Conservation (phyloP, 352 stramenopile genomes). For the Hyaloperonospora brassicae region DNA sequence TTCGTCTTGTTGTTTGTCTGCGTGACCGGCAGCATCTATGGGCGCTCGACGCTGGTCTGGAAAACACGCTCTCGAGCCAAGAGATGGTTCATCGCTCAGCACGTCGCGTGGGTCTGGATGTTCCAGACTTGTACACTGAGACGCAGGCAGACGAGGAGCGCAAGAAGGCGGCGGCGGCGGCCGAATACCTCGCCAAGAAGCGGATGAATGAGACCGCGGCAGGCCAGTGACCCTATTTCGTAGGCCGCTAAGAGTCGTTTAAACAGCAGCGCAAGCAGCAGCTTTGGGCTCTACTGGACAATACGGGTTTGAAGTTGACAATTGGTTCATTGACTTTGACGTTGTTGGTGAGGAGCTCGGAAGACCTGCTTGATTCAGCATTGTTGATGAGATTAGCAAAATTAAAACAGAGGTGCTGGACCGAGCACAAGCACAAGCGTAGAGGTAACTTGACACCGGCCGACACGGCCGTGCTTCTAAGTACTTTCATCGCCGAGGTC, state of each 20-base stretch:
- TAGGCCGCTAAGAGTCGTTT: background rate
- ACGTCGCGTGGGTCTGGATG: constrained; percentile 60
- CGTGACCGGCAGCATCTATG: constrained; percentile 43
- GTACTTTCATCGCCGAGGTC: constrained; percentile 39
- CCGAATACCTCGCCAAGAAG: constrained; percentile 56
- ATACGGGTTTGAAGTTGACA: no score
- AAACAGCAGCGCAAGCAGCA: background rate
- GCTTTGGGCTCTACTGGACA: no score
- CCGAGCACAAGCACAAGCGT: constrained; percentile 22
- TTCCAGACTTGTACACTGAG: constrained; percentile 70
- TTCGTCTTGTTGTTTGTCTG: background rate
- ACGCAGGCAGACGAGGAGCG: constrained; percentile 33
- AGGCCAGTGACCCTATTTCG: constrained; percentile 8
- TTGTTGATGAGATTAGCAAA: constrained; percentile 30
- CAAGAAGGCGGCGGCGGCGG: constrained; percentile 31
- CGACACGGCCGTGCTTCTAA: constrained; percentile 25
- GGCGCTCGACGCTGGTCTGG: constrained; percentile 59
- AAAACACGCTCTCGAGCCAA: constrained; percentile 55
- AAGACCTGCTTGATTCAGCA: no score
- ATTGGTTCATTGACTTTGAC: no score
- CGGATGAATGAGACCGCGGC: constrained; percentile 29
- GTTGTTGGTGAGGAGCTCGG: no score
- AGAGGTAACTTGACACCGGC: constrained; percentile 7
- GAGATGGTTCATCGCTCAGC: constrained; percentile 76
- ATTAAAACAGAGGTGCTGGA: constrained; percentile 23